phyloP scores from a whole-genome alignment of 495 filamentous ascomycete genomes.

The Daldinia caldariorum region DNA sequence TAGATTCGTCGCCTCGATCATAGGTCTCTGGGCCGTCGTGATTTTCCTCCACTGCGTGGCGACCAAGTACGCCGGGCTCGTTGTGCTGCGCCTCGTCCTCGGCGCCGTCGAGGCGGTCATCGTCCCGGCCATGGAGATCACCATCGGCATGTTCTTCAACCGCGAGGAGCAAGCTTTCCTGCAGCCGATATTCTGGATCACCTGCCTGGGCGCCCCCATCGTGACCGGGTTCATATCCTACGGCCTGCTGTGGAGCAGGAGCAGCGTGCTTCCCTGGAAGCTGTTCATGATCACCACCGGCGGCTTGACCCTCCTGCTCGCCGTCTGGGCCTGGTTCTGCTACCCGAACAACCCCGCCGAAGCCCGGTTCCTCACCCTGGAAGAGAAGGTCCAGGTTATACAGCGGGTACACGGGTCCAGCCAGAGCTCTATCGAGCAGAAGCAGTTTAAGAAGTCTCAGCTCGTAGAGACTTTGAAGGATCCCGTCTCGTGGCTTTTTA shows the following conservation, averaged over 20 bases:
- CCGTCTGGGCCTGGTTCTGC: slow-evolving; percentile 15
- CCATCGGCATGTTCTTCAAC: slow-evolving; percentile 23
- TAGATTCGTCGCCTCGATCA: slow-evolving; percentile 11
- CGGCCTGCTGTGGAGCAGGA: slow-evolving; percentile 9
- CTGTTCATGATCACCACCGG: slow-evolving; percentile 15
- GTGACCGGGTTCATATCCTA: slow-evolving; percentile 15
- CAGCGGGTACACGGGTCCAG: slow-evolving; percentile 15
- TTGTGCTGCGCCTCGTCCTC: slow-evolving; percentile 7
- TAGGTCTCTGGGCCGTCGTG: slow-evolving; percentile 15
- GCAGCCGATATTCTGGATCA: slow-evolving; percentile 21
- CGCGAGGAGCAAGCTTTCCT: slow-evolving; percentile 20
- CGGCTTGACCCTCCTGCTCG: slow-evolving; percentile 15
- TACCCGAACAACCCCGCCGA: slow-evolving; percentile 18
- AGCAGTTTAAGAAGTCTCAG: slow-evolving; percentile 22
- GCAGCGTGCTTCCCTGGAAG: slow-evolving; percentile 16
- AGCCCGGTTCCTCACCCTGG: slow-evolving; percentile 17
- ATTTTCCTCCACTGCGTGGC: slow-evolving; percentile 1
- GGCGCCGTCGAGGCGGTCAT: slow-evolving; percentile 20
- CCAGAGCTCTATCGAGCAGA: slow-evolving; percentile 21
- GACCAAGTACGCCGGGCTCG: neutral
- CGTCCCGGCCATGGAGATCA: slow-evolving; percentile 19
- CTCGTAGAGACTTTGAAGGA: slow-evolving; percentile 19
- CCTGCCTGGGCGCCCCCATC: slow-evolving; percentile 16
- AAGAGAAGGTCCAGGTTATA: slow-evolving; percentile 22
- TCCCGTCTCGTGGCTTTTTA: slow-evolving; percentile 19